A percentile compares a stretch with the other conserved stretches of the same genome.
phyloP scores from a whole-genome alignment of 169 alveolate species.

The Theileria annulata region DNA sequence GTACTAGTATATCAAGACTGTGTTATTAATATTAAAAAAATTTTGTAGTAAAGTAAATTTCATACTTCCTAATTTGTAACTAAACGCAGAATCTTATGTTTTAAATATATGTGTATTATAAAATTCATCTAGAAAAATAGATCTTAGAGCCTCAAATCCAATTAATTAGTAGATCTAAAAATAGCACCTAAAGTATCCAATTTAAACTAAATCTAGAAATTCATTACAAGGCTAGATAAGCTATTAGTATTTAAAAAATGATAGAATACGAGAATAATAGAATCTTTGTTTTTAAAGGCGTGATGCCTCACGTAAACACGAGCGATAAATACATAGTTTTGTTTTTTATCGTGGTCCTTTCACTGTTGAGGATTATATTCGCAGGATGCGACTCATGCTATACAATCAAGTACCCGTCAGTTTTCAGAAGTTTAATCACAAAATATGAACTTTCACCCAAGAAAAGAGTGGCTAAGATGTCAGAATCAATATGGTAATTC shows the following conservation, averaged over 20 bases:
- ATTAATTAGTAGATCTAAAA: neutral
- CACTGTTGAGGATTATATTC: slow-evolving; percentile 21
- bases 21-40: no score
- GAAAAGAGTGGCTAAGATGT: slow-evolving; percentile 32
- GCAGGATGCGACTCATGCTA: slow-evolving; percentile 15
- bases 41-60: neutral
- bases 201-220: neutral
- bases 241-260: neutral
- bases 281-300: slow-evolving; percentile 2
- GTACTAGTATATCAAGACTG: neutral
- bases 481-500: slow-evolving; percentile 59
- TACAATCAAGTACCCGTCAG: neutral
- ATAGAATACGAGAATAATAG: neutral
- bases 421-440: slow-evolving; percentile 18
- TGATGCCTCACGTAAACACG: slow-evolving; percentile 15
- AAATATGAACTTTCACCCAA: slow-evolving; percentile 23
- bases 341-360: slow-evolving; percentile 1
- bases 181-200: neutral
- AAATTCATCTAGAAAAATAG: neutral
- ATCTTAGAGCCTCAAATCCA: neutral
- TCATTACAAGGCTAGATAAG: no score
- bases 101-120: neutral
- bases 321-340: slow-evolving; percentile 20
- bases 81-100: neutral
- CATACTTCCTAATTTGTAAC: neutral